phyloP scores from a whole-genome alignment of 805 yeast species.

The Metschnikowia anglica region DNA sequence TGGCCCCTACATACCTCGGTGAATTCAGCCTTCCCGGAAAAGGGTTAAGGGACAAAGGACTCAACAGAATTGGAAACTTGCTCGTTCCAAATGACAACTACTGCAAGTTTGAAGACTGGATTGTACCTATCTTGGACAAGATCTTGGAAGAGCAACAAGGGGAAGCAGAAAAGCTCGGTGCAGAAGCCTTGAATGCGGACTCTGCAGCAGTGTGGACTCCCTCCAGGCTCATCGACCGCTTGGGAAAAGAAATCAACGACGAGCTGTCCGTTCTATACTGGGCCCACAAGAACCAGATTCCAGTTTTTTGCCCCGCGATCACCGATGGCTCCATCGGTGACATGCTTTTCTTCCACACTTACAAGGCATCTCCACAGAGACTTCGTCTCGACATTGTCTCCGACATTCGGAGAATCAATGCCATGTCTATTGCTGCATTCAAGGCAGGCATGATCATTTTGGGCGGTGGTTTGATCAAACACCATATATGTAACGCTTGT shows the following conservation, averaged over 20 bases:
- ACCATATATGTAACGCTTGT: constrained; percentile 97
- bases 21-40: constrained; percentile 83
- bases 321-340: constrained; percentile 99
- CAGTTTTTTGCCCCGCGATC: constrained; percentile 94
- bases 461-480: constrained; percentile 96
- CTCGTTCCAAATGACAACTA: constrained; percentile 97
- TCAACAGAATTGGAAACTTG: constrained; percentile 96
- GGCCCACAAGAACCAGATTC: constrained; percentile 97
- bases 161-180: constrained; percentile 50
- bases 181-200: constrained; percentile 59
- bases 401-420: constrained; percentile 87
- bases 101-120: constrained; percentile 98
- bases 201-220: constrained; percentile 87
- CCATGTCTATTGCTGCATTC: constrained; percentile 92
- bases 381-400: constrained; percentile 89
- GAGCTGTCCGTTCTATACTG: constrained; percentile 93
- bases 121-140: constrained; percentile 86
- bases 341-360: constrained; percentile 98
- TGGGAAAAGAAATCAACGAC: constrained; percentile 93
- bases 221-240: constrained; percentile 82
- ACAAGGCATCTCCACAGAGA: constrained; percentile 88
- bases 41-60: constrained; percentile 85
- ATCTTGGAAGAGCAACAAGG: constrained; percentile 87
- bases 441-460: constrained; percentile 93
- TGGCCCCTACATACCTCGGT: constrained; percentile 95